Conservation (phyloP, 164 flowering plant genomes). For the Malania oleifera region DNA sequence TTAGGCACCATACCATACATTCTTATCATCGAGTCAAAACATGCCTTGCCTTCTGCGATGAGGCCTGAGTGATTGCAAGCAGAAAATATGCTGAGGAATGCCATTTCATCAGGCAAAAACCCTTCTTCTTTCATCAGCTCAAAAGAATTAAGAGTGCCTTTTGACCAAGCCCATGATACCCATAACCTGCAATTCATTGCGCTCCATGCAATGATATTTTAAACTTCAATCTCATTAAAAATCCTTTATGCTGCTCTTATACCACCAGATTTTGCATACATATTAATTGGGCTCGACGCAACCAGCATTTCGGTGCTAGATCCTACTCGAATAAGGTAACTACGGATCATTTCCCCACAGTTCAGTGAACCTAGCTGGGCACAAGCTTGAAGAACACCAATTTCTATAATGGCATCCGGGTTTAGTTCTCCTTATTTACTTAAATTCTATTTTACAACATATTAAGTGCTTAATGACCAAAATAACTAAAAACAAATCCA, state of each 20-base stretch:
- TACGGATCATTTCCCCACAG: constrained; percentile 9
- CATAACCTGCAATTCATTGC: constrained; percentile 11
- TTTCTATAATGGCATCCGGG: constrained; percentile 5
- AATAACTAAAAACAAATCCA: too few species aligned
- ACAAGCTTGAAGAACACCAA: constrained; percentile 8
- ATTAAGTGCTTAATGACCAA: too few species aligned
- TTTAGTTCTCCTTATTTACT: too few species aligned
- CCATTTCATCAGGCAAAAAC: constrained; percentile 7
- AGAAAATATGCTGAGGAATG: constrained; percentile 7
- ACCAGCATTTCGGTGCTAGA: neutral
- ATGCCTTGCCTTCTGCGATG: constrained; percentile 1
- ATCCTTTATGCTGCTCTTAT: constrained; percentile 1
- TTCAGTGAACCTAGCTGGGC: constrained; percentile 5
- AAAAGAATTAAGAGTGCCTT: constrained; percentile 6
- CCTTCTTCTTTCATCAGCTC: constrained; percentile 7
- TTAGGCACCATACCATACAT: neutral
- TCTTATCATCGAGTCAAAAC: constrained; percentile 1
- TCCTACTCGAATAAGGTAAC: constrained; percentile 2
- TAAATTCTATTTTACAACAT: too few species aligned
- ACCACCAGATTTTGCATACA: constrained; percentile 10
- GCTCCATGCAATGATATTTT: constrained; percentile 7
- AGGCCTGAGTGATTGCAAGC: constrained; percentile 8
- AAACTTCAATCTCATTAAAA: neutral
- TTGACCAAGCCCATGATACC: constrained; percentile 6
- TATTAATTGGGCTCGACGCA: constrained; percentile 1